Percentiles rank a stretch among this genome's conserved stretches.
Conservation (phyloP, 1,284 basidiomycete species). For the Rhizoctonia solani region DNA sequence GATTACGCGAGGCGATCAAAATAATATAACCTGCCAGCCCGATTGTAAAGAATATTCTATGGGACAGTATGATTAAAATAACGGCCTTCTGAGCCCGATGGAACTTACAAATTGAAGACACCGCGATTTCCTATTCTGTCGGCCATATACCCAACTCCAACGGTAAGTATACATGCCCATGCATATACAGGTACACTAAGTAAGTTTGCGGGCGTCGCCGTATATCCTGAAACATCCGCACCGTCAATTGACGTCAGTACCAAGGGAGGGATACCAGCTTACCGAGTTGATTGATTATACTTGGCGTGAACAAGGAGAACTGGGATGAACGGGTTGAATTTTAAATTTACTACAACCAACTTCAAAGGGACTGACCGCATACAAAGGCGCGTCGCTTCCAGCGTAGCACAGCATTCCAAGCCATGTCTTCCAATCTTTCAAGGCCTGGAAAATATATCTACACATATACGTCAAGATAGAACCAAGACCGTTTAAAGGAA, state of each 20-base stretch:
- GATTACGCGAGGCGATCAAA: constrained; percentile 28
- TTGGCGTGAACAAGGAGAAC: constrained; percentile 60
- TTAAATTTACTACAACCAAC: constrained; percentile 23
- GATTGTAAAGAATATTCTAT: constrained; percentile 29
- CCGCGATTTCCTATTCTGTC: constrained; percentile 38
- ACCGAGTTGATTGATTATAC: constrained; percentile 52
- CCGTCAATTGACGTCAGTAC: neutral
- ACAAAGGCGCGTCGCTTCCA: constrained; percentile 60
- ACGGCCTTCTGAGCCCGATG: neutral
- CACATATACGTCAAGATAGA: neutral
- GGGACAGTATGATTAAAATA: neutral
- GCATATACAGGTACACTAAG: constrained; percentile 72
- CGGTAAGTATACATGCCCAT: constrained; percentile 43
- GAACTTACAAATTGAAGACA: constrained; percentile 35
- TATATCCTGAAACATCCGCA: constrained; percentile 52
- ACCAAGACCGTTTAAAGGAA: neutral
- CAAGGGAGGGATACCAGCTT: constrained; percentile 19
- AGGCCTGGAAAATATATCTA: constrained; percentile 59
- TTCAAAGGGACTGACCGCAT: constrained; percentile 54
- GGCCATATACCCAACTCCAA: constrained; percentile 38
- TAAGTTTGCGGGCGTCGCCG: constrained; percentile 73
- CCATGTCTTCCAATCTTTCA: constrained; percentile 77
- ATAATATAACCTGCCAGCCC: constrained; percentile 37
- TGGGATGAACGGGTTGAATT: constrained; percentile 53
- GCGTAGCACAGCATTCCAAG: constrained; percentile 48